Base-by-base conservation (phyloP, 2,329 filamentous ascomycete genomes). In the Cercospora sesami region DNA sequence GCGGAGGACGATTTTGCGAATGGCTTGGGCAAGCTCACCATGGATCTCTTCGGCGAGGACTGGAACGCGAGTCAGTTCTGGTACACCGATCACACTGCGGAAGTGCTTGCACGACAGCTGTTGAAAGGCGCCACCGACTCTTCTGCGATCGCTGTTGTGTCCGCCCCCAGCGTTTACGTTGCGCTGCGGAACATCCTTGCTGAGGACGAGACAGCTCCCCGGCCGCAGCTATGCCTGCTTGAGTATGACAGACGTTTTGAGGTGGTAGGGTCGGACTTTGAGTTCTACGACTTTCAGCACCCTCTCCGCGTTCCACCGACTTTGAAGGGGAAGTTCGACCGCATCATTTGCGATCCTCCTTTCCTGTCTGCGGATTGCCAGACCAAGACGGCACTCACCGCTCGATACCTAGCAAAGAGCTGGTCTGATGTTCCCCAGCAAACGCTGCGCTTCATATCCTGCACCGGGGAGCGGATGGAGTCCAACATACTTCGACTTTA, bases 291-390 rank as follows among this genome's bases (percentile, higher is more conserved):
- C 80, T 93, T 90, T 73, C 83, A 87, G 68, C 80, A 88, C 63
- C 91, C 92, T 0, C 81, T 90, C 31, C 87, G 88, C 73, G 81
- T 93, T 16, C 68, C 75, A 86, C 83, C 78, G 12, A 78, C 85
- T 36, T 78, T 93, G 39, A 91, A 90, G 75, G 87, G 86, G 21
- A 82, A 80, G 21, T 86, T 90, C 58, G 89, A 93, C 78, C 85
- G 88, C 64, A 85, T 94, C 68, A 89, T 94, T 64, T 87, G 86
- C 73, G 92, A 95, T 76, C 92, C 92, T 8, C 92, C 92, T 0
- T 94, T 94, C 77, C 82, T 94, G 39, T 92, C 87, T 77, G 86
- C 91, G 69, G 91, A 94, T 75, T 94, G 91, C 77, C 91, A 94
- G 78, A 92, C 90, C 0, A 93, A 93, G 82, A 90, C 87, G 69